Evolutionary conservation across 2,329 filamentous ascomycete species (phyloP), one percentile per base, ranked within the genome.

Genomic region (Dendrostoma leiphaemia): DNA sequence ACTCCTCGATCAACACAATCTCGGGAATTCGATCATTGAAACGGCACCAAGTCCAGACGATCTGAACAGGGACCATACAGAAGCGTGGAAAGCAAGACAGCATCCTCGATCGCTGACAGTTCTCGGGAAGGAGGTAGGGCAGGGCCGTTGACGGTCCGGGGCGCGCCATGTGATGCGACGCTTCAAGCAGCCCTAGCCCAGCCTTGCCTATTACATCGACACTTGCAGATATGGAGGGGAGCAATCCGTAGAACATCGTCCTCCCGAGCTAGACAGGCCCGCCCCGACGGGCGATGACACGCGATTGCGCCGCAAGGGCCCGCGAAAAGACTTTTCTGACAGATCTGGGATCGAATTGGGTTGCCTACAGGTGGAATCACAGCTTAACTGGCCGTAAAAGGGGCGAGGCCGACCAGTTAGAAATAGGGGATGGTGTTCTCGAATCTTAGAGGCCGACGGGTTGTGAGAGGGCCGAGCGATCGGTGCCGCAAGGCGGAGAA

Each of bases 381-480:
- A 32, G 37, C 26, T 28, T 48, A 19, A 44, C 31, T 12, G 45
- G 32, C 19, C 23, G 31, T 13, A 28, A 32, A 43, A 46, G 29
- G 21, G 31, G 31, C 12, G 31, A 15, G 28, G 44, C 28, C 28
- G 31, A 28, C 54, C 54, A 46, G 44, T 54, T 13, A 54, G 15
- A 26, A 29, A 5, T 12, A 31, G 23, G 1, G 26, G n/a, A n/a
- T 15, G 40, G 2, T 28, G 10, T 41, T 17, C 23, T 47, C 29
- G 26, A 17, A 28, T 43, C 19, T 56, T 26, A 56, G 31, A 45
- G 54, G 54, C 45, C 40, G 32, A 29, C 32, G 43, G 26, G 19
- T 19, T 29, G 40, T 26, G 28, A 34, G 35, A 41, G 23, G 23
- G 12, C 32, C 45, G 34, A 46, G 26, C 34, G 38, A 26, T 13